Percentiles rank a stretch among this genome's conserved stretches.
Evolutionary conservation across 441 rosid genomes (phyloP).

Genomic region (Adansonia gregorii): DNA sequence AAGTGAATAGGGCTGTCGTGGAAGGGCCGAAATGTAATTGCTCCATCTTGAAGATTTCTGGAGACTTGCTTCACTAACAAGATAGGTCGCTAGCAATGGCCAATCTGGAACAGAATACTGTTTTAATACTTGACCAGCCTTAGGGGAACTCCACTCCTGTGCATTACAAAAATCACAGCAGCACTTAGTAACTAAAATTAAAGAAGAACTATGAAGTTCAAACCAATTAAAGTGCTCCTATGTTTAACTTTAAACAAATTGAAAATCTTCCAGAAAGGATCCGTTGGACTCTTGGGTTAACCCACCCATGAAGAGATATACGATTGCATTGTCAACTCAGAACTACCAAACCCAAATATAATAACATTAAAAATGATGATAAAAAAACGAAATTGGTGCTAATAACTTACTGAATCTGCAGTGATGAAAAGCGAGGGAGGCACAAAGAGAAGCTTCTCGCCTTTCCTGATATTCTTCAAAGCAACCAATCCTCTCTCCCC

Average conservation of each 20-base stretch:
- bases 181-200: not conserved
- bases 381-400: not conserved
- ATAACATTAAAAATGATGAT: not conserved
- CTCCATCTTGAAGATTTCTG: constrained; percentile 79
- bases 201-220: not conserved
- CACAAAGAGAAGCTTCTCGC: constrained; percentile 91
- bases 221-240: not conserved
- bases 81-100: constrained; percentile 86
- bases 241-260: not conserved
- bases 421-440: constrained; percentile 91
- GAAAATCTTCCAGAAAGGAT: not conserved
- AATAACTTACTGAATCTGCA: constrained; percentile 71
- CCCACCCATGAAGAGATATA: not conserved
- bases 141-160: constrained; percentile 75
- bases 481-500: constrained; percentile 96
- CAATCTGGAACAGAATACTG: constrained; percentile 91
- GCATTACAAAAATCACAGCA: constrained; percentile 19
- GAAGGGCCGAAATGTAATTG: constrained; percentile 89
- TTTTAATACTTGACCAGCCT: constrained; percentile 77
- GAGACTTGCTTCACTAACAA: constrained; percentile 92
- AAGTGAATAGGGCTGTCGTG: constrained; percentile 90
- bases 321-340: not conserved
- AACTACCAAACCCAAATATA: not conserved
- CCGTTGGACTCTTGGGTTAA: not conserved
- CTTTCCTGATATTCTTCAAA: constrained; percentile 77